Conservation (phyloP, 2,329 filamentous ascomycete species). For the Fusarium piperis region DNA sequence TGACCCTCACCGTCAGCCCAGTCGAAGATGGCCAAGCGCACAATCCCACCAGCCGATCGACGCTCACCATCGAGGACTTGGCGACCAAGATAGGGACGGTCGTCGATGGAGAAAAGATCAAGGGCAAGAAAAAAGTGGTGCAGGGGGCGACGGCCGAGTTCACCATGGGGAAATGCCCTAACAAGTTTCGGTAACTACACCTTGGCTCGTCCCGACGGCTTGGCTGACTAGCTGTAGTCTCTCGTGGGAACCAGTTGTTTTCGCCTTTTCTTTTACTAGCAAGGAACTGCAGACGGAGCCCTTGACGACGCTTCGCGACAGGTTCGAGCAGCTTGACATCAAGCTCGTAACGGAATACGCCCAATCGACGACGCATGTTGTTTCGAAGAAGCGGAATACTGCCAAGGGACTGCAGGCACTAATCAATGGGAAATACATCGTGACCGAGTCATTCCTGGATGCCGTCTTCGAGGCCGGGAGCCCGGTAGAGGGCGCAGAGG, state of each 20-base stretch:
- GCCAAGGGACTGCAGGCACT: constrained; percentile 87
- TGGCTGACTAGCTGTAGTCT: constrained; percentile 61
- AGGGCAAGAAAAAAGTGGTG: constrained; percentile 68
- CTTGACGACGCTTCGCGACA: constrained; percentile 67
- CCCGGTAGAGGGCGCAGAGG: constrained; percentile 56
- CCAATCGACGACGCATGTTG: constrained; percentile 82
- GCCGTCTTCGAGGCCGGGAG: constrained; percentile 72
- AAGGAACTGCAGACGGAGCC: constrained; percentile 76
- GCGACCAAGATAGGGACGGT: constrained; percentile 86
- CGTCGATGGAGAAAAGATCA: constrained; percentile 77
- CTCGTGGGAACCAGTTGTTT: constrained; percentile 81
- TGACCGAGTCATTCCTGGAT: constrained; percentile 77
- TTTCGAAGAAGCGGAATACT: constrained; percentile 90
- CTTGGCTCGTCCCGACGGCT: neutral
- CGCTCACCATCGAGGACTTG: constrained; percentile 79
- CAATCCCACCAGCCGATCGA: constrained; percentile 71
- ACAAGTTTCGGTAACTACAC: constrained; percentile 66
- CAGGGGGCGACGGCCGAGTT: constrained; percentile 65
- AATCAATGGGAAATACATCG: constrained; percentile 81
- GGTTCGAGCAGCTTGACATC: constrained; percentile 86
- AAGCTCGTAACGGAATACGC: constrained; percentile 82
- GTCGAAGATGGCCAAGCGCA: constrained; percentile 74
- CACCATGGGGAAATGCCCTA: constrained; percentile 75
- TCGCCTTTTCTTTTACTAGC: constrained; percentile 81
- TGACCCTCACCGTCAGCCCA: constrained; percentile 76